Percentiles rank a stretch among this genome's conserved stretches.
phyloP scores from a whole-genome alignment of 2,329 filamentous ascomycete genomes.

The Aspergillus puulaauensis region DNA sequence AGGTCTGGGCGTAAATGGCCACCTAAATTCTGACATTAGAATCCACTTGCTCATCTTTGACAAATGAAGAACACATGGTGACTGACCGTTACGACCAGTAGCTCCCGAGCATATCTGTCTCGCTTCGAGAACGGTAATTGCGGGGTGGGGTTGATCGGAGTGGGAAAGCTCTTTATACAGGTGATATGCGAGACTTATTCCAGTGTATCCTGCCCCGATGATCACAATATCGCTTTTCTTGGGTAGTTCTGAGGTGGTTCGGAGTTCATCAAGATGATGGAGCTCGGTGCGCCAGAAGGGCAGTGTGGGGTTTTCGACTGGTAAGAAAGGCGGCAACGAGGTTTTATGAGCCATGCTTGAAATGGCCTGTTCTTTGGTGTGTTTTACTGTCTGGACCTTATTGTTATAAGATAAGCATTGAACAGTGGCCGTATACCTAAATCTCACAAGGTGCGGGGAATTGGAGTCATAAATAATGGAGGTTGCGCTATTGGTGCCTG shows the following conservation, averaged over 20 bases:
- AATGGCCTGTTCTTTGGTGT: background rate
- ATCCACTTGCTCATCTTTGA: background rate
- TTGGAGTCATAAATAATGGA: background rate
- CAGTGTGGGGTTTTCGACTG: slow-evolving; percentile 13
- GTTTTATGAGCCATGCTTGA: background rate
- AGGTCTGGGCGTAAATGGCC: slow-evolving; percentile 47
- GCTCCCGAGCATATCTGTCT: slow-evolving; percentile 45
- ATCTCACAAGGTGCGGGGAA: background rate
- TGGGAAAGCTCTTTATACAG: slow-evolving; percentile 29
- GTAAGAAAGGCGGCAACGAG: slow-evolving; percentile 5
- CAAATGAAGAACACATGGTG: background rate
- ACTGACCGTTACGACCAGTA: slow-evolving; percentile 44
- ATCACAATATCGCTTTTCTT: slow-evolving; percentile 46
- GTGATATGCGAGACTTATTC: slow-evolving; percentile 47
- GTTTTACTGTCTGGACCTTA: background rate
- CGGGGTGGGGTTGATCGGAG: slow-evolving; percentile 21
- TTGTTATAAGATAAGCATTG: background rate
- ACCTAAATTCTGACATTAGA: slow-evolving; percentile 14
- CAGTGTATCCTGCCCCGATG: slow-evolving; percentile 50
- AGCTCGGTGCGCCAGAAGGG: slow-evolving; percentile 22
- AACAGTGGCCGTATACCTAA: background rate
- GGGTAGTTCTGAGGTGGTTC: slow-evolving; percentile 34
- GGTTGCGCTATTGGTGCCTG: background rate
- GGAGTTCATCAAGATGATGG: slow-evolving; percentile 18
- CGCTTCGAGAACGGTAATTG: slow-evolving; percentile 43